Evolutionary conservation across 192 early-diverging fungal species (phyloP).

Genomic region (Podila epigama): DNA sequence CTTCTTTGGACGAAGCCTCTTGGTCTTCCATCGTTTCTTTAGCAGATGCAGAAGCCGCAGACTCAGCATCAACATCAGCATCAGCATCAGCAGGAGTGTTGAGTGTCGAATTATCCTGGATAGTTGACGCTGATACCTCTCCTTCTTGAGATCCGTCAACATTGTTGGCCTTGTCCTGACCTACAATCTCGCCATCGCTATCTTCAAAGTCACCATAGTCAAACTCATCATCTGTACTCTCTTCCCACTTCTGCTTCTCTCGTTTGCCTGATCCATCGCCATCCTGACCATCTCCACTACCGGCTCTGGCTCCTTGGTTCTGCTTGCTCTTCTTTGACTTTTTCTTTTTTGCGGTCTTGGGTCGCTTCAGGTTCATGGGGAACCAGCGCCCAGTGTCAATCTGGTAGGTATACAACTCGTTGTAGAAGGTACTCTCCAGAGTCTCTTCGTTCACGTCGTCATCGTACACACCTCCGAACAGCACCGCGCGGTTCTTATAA

Average conservation of each 20-base stretch:
- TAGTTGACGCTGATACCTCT: neutral
- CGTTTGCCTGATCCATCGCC: slow-evolving; percentile 31
- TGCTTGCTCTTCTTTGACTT: slow-evolving; percentile 45
- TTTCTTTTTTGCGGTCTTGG: slow-evolving; percentile 53
- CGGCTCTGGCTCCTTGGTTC: slow-evolving; percentile 17
- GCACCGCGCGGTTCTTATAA: slow-evolving; percentile 64
- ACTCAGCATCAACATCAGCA: neutral
- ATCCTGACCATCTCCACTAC: slow-evolving; percentile 1
- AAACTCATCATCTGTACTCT: slow-evolving; percentile 48
- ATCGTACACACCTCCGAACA: slow-evolving; percentile 73
- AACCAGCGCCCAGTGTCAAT: slow-evolving; percentile 70
- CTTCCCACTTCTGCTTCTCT: slow-evolving; percentile 49
- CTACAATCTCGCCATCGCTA: slow-evolving; percentile 43
- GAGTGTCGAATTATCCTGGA: slow-evolving; percentile 6
- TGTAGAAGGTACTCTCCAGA: slow-evolving; percentile 64
- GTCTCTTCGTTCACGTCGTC: slow-evolving; percentile 70
- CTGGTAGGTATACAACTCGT: slow-evolving; percentile 66
- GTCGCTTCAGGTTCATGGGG: slow-evolving; percentile 57
- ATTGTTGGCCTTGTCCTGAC: slow-evolving; percentile 3
- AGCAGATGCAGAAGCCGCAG: neutral
- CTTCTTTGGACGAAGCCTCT: slow-evolving; percentile 21
- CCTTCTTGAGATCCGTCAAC: neutral
- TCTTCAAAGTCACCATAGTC: slow-evolving; percentile 50
- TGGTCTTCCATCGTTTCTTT: neutral
- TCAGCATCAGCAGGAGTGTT: slow-evolving; percentile 4